Conservation (phyloP, 2,329 filamentous ascomycete genomes). For the Paracamarosporium sp. region DNA sequence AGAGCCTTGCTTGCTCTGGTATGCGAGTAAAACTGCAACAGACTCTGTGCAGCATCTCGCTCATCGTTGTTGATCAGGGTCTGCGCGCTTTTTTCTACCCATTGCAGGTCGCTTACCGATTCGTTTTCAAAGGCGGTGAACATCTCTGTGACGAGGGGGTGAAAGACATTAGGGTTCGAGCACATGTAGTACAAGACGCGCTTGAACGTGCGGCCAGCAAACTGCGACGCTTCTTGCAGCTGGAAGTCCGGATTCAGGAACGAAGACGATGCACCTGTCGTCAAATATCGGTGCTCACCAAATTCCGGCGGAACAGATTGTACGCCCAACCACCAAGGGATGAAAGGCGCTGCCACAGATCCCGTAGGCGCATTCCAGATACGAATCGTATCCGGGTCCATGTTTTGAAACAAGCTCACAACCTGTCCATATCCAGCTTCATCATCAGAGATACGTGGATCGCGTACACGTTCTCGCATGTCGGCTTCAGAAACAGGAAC, state of each 20-base stretch:
- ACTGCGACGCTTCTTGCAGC: constrained; percentile 34
- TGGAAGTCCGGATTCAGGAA: constrained; percentile 45
- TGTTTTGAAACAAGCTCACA: constrained; percentile 30
- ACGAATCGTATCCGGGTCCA: constrained; percentile 39
- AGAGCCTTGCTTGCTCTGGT: constrained; percentile 34
- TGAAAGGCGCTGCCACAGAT: constrained; percentile 43
- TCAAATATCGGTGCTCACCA: constrained; percentile 44
- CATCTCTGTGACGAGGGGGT: constrained; percentile 33
- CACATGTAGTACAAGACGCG: constrained; percentile 40
- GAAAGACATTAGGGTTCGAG: constrained; percentile 28
- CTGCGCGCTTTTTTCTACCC: constrained; percentile 30
- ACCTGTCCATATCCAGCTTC: constrained; percentile 47
- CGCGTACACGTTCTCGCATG: constrained; percentile 50
- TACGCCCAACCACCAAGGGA: constrained; percentile 45
- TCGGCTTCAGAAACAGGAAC: constrained; percentile 58
- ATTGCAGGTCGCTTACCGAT: constrained; percentile 28
- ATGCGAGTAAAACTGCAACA: constrained; percentile 35
- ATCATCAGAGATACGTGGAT: constrained; percentile 44
- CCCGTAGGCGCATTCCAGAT: constrained; percentile 44
- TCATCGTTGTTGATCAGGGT: constrained; percentile 23
- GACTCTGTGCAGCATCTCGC: constrained; percentile 18
- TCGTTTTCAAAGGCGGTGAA: constrained; percentile 34
- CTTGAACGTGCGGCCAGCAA: constrained; percentile 36
- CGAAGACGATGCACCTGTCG: constrained; percentile 38
- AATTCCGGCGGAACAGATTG: constrained; percentile 38